A percentile compares a stretch with the other conserved stretches of the same genome.
Conservation (phyloP, 2,329 filamentous ascomycete species). For the Penicillium sp. region DNA sequence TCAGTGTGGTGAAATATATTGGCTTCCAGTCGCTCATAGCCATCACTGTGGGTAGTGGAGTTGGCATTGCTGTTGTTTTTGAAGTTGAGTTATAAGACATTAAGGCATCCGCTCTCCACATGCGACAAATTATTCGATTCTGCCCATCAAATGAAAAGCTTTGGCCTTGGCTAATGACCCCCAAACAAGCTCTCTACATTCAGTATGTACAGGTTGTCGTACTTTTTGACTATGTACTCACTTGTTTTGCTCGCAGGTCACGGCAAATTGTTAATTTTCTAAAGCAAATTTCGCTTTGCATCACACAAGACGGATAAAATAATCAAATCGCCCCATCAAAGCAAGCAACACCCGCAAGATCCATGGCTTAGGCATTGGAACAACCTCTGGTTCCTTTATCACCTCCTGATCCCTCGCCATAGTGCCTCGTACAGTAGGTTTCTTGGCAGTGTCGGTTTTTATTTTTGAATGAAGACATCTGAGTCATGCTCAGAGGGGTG, state of each 20-base stretch:
- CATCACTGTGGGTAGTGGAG: background rate
- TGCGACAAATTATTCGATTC: background rate
- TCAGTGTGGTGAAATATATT: constrained; percentile 2
- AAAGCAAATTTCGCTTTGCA: background rate
- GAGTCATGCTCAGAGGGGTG: too few relatives aligned
- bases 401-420: background rate
- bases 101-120: background rate
- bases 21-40: background rate
- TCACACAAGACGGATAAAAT: background rate
- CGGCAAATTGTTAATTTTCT: background rate
- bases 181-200: too few relatives aligned
- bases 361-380: background rate
- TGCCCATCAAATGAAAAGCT: background rate
- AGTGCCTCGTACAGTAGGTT: background rate
- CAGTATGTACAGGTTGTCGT: background rate
- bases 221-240: background rate
- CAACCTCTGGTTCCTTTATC: background rate
- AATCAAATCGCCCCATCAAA: background rate
- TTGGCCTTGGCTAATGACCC: background rate
- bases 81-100: constrained; percentile 1
- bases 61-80: background rate
- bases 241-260: background rate
- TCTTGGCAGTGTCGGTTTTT: background rate
- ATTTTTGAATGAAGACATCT: background rate
- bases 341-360: background rate